Evolutionary conservation across 2,329 filamentous ascomycete genomes (phyloP).

Genomic region (Colletotrichum orbiculare): DNA sequence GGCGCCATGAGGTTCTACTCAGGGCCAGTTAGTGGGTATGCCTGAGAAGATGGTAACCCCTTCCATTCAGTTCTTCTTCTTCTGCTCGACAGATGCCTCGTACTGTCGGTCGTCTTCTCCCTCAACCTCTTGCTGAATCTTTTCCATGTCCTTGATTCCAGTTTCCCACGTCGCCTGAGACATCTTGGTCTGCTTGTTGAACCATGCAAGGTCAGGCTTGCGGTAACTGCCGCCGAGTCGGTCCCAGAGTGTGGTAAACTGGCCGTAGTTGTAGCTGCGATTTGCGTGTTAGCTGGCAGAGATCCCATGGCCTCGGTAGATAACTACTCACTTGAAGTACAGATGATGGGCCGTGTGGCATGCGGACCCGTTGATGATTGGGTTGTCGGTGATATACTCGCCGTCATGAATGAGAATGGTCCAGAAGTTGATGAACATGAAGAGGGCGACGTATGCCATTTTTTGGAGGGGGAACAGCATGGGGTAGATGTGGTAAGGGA

Average conservation of each 20-base stretch:
- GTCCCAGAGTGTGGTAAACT: constrained; percentile 82
- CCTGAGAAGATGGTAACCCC: neutral
- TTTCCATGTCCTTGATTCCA: constrained; percentile 70
- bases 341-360: constrained; percentile 87
- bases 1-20: neutral
- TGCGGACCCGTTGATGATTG: constrained; percentile 93
- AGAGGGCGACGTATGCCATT: constrained; percentile 85
- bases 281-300: constrained; percentile 54
- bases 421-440: constrained; percentile 96
- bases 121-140: constrained; percentile 63
- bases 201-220: constrained; percentile 78
- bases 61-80: constrained; percentile 37
- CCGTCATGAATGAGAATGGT: constrained; percentile 96
- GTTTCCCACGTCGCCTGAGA: constrained; percentile 73
- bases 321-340: constrained; percentile 37
- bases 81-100: constrained; percentile 34
- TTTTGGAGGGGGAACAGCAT: constrained; percentile 95
- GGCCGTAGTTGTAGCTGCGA: constrained; percentile 77
- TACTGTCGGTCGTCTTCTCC: constrained; percentile 40
- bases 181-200: constrained; percentile 78
- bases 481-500: constrained; percentile 94
- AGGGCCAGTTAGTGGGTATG: neutral
- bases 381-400: constrained; percentile 90
- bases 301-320: too few relatives aligned
- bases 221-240: constrained; percentile 78